phyloP scores from a whole-genome alignment of 2,329 filamentous ascomycete genomes.

The Colletotrichum sp. region DNA sequence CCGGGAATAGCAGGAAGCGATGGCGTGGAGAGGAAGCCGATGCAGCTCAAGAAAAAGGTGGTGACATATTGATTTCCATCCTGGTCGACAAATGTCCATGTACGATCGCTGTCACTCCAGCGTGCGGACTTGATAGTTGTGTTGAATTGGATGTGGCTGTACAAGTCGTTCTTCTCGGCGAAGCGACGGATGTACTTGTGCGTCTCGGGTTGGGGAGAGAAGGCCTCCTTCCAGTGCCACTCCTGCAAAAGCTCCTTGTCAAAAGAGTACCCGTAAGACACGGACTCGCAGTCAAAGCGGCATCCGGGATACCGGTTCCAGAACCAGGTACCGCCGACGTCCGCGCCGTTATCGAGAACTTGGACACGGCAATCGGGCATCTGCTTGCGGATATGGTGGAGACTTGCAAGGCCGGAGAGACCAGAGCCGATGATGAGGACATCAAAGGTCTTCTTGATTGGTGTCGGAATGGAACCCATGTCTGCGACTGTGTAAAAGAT shows the following conservation, averaged over 20 bases:
- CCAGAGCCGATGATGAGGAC: constrained; percentile 6
- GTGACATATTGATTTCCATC: background rate
- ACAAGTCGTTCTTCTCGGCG: background rate
- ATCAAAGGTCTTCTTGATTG: background rate
- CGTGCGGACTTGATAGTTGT: background rate
- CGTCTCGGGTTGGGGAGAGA: background rate
- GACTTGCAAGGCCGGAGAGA: constrained; percentile 9
- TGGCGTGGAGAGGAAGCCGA: constrained; percentile 32
- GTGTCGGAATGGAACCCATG: constrained; percentile 6
- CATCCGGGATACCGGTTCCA: constrained; percentile 57
- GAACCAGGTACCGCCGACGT: constrained; percentile 55
- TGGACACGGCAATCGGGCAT: background rate
- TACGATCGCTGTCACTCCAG: background rate
- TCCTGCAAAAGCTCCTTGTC: background rate
- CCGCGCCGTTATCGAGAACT: constrained; percentile 43
- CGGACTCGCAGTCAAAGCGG: constrained; percentile 53
- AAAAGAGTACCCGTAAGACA: constrained; percentile 1
- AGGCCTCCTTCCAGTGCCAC: constrained; percentile 7
- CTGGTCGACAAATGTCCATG: background rate
- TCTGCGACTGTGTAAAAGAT: background rate
- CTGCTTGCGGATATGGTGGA: constrained; percentile 7
- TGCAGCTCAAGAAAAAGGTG: background rate
- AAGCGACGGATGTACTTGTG: background rate
- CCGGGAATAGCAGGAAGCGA: constrained; percentile 36
- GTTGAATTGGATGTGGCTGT: background rate